These are phyloP conservation scores for Parachaetomium inaequale DNA, from an alignment of 495 filamentous ascomycete genomes.

Conservation along the genomic window DNA sequence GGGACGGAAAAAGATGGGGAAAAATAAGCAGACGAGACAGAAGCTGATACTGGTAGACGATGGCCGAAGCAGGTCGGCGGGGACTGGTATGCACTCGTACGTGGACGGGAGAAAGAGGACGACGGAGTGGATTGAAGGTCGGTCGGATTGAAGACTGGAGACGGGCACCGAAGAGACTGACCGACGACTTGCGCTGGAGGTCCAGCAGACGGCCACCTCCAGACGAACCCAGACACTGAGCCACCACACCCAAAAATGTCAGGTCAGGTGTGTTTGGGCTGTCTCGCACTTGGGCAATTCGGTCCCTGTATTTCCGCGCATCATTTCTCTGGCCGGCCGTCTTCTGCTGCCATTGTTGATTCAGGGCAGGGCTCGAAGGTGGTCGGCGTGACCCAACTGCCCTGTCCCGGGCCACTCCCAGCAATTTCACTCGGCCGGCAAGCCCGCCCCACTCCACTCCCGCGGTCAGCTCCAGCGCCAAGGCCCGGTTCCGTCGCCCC, in stretches of 20 bases:
- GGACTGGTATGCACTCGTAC: not conserved
- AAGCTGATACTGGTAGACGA: not conserved
- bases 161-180: not conserved
- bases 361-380: conserved; percentile 1
- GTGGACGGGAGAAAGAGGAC: not conserved
- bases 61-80: not conserved
- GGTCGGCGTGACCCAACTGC: conserved; percentile 5
- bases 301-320: not conserved
- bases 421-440: not conserved
- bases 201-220: conserved; percentile 5
- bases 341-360: not conserved
- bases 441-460: not conserved
- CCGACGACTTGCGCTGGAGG: not conserved
- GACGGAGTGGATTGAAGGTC: not conserved
- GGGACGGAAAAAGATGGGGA: not conserved
- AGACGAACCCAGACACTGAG: not conserved
- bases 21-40: not conserved
- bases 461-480: not conserved
- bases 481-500: not conserved
- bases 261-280: not conserved
- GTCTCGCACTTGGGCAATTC: not conserved
- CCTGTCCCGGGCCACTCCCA: no score
- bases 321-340: not conserved
- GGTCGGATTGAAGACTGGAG: not conserved
- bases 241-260: not conserved